Base-by-base conservation (phyloP, 2,329 filamentous ascomycete species). In the Ilyonectria robusta region DNA sequence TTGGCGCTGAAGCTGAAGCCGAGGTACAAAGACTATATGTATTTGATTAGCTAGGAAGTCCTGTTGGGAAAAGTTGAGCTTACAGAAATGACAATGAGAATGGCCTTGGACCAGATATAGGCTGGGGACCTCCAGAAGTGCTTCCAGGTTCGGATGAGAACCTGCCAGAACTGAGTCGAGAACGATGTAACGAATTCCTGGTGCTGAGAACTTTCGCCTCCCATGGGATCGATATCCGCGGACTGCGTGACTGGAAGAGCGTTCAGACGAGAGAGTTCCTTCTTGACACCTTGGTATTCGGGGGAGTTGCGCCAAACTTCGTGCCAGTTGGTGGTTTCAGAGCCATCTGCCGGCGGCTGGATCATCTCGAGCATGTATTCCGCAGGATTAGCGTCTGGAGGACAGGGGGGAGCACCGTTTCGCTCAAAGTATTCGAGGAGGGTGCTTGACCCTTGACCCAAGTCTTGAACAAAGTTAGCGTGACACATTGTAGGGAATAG, bases 1-100 rank as follows among this genome's bases (percentile, higher is more conserved):
- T 72, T 88, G 70, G 86, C 87, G 10, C 84, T 90, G 76, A 92
- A 91, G 1, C 87, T 90, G 76, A 92, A 91, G 1, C 90, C 91
- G 59, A 93, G 89, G 76, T 92, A 93, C 2, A 93, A 83, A 0
- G 75, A 75, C 75, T 76, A 9, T 8, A 19, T 17, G 5, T 0
- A 21, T 0, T 10, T 0, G 2, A 31, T 50, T 69, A 29, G 72
- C 53, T 7, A 1, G 0, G 8, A 13, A 5, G 0, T 0, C 1
- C 1, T 0, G 0, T 1, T 1, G 1, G 3, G 2, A 9, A 0
- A 3, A 2, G 5, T 6, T n/a, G 26, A 3, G 63, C 74, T 33
- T 60, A 76, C 75, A 10, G 75, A 56, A 10, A 74, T 15, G 0
- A 71, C 62, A 9, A 73, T 70, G 10, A 77, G 26, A 1, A 56